Evolutionary conservation across 2,329 filamentous ascomycete genomes (phyloP), one percentile per base, ranked within the genome.

Genomic region (Colletotrichum trifolii): DNA sequence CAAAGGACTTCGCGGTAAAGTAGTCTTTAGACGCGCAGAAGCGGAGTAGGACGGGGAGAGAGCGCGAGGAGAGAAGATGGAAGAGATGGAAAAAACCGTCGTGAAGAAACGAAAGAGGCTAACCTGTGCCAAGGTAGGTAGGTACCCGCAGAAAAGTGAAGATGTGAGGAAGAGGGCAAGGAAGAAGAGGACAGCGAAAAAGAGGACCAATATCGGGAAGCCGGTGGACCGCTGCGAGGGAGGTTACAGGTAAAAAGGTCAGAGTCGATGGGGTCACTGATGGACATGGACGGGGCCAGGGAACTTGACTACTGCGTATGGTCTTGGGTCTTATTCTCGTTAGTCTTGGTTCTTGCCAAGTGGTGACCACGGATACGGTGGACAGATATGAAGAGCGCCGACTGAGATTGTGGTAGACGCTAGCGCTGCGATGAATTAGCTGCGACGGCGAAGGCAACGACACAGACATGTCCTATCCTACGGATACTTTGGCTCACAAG

Each of bases 231-330:
- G 25, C 15, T 9, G 42, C 11, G 52, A 61, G 62, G 47, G 45
- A 40, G 39, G 57, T 65, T 62, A 62, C 62, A 65, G 52, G 58
- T 65, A 65, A 48, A 62, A 43, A 65, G 50, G 50, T 39, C 50
- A 45, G 46, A 45, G 42, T 38, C 43, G 25, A 25, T 5, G 25
- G 47, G 59, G 46, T 52, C 59, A 50, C 39, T 34, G 52, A 45
- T 62, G 39, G n/a, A 17, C 15, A 12, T 25, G 25, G 25, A 25
- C 25, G 25, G 25, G 25, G 25, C 25, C 25, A 25, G 25, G 25
- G 25, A 25, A 25, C 25, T 25, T 25, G 25, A 25, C 25, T 25
- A 25, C 25, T 17, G 17, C 17, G 17, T 17, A 3, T 17, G 25
- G 25, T 25, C 25, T 25, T 25, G 25, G 25, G 25, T 25, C 25